phyloP scores from a whole-genome alignment of 2,329 filamentous ascomycete species.

The Bipolaris sorokiniana region DNA sequence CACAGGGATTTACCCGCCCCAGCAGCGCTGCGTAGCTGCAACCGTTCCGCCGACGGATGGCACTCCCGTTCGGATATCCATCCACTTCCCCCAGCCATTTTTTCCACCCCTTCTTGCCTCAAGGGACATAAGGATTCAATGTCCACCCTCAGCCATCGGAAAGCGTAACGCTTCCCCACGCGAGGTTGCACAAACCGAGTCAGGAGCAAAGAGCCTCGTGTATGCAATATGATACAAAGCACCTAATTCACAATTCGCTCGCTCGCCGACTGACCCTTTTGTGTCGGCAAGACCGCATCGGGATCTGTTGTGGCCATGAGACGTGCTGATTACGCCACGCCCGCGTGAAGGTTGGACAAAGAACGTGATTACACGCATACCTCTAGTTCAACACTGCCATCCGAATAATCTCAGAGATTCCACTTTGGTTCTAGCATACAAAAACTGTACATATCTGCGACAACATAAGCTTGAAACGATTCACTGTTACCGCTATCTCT shows the following conservation, averaged over 20 bases:
- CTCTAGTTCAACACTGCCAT: not conserved
- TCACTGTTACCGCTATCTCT: not conserved
- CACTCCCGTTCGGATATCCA: not conserved
- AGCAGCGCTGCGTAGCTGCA: not conserved
- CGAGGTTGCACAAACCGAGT: not conserved
- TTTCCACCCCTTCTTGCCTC: not conserved
- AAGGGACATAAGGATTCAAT: not conserved
- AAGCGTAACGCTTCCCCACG: not conserved
- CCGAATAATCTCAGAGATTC: too few relatives aligned
- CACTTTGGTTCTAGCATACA: too few relatives aligned
- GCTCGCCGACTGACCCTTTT: not conserved
- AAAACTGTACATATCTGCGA: too few relatives aligned
- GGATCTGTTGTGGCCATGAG: too few relatives aligned
- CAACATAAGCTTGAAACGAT: not conserved
- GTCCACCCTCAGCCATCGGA: not conserved
- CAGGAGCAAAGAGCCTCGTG: not conserved
- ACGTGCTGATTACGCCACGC: not conserved
- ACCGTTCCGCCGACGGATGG: not conserved
- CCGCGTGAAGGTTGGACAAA: not conserved
- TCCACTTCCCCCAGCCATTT: not conserved
- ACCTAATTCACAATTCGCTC: not conserved
- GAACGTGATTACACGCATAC: too few relatives aligned
- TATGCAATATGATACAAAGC: not conserved
- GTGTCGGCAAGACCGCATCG: not conserved
- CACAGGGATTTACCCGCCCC: not conserved